phyloP scores from a whole-genome alignment of 352 stramenopile genomes.

The Pythium rhizo-oryzae region DNA sequence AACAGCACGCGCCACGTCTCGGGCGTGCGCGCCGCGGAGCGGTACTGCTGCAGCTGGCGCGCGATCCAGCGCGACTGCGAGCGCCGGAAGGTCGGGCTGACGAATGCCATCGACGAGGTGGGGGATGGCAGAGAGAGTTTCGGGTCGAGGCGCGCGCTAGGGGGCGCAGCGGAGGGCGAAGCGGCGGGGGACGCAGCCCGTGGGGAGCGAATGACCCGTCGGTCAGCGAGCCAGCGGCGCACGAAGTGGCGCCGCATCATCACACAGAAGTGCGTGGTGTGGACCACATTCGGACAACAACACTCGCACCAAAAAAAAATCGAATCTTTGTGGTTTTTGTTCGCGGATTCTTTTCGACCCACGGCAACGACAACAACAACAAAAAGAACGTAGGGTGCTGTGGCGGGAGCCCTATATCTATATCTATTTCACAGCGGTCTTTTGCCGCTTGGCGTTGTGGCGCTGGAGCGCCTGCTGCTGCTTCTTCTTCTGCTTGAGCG shows the following conservation, averaged over 20 bases:
- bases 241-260: neutral
- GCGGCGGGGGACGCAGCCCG: neutral
- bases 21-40: conserved; percentile 8
- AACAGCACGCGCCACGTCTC: conserved; percentile 13
- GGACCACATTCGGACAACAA: neutral
- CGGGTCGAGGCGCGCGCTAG: too few species aligned
- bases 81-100: neutral
- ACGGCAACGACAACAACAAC: neutral
- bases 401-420: neutral
- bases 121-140: too few species aligned
- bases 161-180: neutral
- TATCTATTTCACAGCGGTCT: conserved; percentile 18
- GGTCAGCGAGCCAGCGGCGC: too few species aligned
- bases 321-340: neutral
- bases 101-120: too few species aligned
- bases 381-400: neutral
- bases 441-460: conserved; percentile 44
- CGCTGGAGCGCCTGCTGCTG: conserved; percentile 44
- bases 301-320: neutral
- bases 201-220: too few species aligned
- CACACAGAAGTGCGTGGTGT: neutral
- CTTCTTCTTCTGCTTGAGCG: conserved; percentile 77
- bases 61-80: conserved; percentile 25
- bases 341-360: too few species aligned
- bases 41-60: conserved; percentile 12